Percentiles rank a stretch among this genome's conserved stretches.
Evolutionary conservation across 116 monocot genomes (phyloP).

Genomic region (Dioscorea cayenensis): DNA sequence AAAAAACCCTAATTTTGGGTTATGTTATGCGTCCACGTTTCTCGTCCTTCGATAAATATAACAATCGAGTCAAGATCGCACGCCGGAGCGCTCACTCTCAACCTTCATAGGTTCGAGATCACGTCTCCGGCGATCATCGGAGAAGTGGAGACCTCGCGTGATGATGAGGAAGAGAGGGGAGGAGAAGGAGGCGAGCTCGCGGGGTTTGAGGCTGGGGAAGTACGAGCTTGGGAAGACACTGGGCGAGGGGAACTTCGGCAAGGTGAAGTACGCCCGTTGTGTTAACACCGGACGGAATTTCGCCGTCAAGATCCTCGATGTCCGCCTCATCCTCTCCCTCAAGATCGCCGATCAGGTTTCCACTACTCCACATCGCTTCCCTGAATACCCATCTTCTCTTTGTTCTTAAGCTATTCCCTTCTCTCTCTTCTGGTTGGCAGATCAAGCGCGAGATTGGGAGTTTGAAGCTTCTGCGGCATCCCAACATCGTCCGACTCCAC

Average conservation of each 20-base stretch:
- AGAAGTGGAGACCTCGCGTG: neutral
- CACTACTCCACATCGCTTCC: neutral
- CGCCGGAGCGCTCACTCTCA: too few species aligned
- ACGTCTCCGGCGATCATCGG: neutral
- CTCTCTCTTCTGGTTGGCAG: slow-evolving; percentile 20
- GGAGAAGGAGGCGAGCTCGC: neutral
- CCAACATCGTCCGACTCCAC: slow-evolving; percentile 63
- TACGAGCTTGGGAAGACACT: slow-evolving; percentile 60
- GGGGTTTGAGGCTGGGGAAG: slow-evolving; percentile 26
- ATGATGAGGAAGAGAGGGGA: slow-evolving; percentile 2
- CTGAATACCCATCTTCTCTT: neutral
- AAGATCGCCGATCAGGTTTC: slow-evolving; percentile 57
- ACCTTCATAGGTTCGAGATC: too few species aligned
- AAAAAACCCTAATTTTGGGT: neutral
- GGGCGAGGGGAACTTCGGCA: slow-evolving; percentile 64
- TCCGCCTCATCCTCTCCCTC: slow-evolving; percentile 34
- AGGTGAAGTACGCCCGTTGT: slow-evolving; percentile 57
- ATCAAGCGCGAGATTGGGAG: slow-evolving; percentile 81
- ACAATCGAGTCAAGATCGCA: too few species aligned
- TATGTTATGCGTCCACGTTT: neutral
- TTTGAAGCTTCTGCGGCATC: slow-evolving; percentile 70
- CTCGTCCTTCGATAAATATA: too few species aligned
- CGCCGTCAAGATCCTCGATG: slow-evolving; percentile 71
- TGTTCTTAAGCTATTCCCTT: neutral
- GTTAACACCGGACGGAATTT: slow-evolving; percentile 32